Base-by-base conservation (phyloP, 352 stramenopile genomes). In the Thalassiosira exigua region DNA sequence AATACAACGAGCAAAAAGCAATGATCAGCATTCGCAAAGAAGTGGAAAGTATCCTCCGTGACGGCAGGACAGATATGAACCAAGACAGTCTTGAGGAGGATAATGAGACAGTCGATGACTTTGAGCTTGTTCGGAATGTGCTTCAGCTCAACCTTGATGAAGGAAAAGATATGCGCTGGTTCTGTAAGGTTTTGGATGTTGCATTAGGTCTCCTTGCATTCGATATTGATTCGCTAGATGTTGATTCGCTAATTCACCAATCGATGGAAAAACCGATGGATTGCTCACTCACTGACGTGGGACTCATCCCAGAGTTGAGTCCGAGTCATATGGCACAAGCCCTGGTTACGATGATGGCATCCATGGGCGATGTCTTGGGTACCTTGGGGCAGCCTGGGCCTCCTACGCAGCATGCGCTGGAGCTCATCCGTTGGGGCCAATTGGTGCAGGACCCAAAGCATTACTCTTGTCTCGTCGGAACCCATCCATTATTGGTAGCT, bases 121-220 rank as follows among this genome's bases (percentile, higher is more conserved):
- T 70, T 58, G 51, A 27, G 21, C 48, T 81, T 14, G 54, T 81
- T 52, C 61, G 64, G 50, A 24, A 42, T 33, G 56, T 82, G 14
- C 69, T 93, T 30, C 50, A 86, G 62, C 69, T 76, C 11, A 88
- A 89, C 42, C 87, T 82, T 60, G 48, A 67, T n/a, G 19, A 78
- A 12, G 61, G 80, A 17, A 79, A 75, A 22, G 82, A 91, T 70
- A 72, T 91, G 50, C 52, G 88, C 27, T 93, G 86, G 86, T 86
- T 92, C 69, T 84, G 79, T 73, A 75, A 82, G 24, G 80, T 92
- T 9, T 42, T 91, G 41, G 70, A 81, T 21, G 52, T 88, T 7
- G 72, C 86, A 4, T 50, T 82, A 41, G 66, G 58, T 60, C 53
- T 75, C 2, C 64, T 85, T 36, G 62, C 60, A 39, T 69, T 46